Conservation (phyloP, 1,284 basidiomycete genomes). For the Sporisorium scitamineum region DNA sequence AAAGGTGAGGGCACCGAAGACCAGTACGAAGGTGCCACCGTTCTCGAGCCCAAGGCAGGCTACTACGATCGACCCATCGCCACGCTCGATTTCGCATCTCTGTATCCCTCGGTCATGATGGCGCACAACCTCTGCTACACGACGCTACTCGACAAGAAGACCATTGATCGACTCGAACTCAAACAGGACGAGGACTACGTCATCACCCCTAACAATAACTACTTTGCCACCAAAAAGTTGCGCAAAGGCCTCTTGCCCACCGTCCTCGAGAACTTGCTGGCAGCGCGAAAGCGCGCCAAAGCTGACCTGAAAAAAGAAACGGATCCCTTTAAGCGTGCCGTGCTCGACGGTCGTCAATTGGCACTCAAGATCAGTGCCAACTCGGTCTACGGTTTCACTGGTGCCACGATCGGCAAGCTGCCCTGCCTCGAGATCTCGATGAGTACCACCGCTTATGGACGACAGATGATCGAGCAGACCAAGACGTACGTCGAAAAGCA, state of each 20-base stretch:
- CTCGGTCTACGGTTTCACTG: conserved; percentile 69
- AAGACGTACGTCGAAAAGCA: conserved; percentile 63
- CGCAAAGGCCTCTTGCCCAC: conserved; percentile 67
- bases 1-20: conserved; percentile 67
- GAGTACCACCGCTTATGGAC: conserved; percentile 69
- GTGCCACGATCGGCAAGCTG: conserved; percentile 67
- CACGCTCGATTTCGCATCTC: conserved; percentile 68
- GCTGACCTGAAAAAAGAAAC: conserved; percentile 69
- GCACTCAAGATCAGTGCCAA: conserved; percentile 69
- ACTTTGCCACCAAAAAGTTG: conserved; percentile 60
- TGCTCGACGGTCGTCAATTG: conserved; percentile 67
- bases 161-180: conserved; percentile 64
- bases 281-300: conserved; percentile 67
- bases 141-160: conserved; percentile 65
- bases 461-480: conserved; percentile 69
- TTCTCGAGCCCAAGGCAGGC: conserved; percentile 67
- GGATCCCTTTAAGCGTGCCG: conserved; percentile 67
- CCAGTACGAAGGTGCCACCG: conserved; percentile 69
- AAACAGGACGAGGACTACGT: conserved; percentile 65
- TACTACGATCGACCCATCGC: conserved; percentile 69
- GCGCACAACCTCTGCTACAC: conserved; percentile 69
- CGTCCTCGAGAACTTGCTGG: conserved; percentile 64
- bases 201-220: conserved; percentile 68
- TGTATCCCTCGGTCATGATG: conserved; percentile 70
- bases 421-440: conserved; percentile 69